Percentiles rank a stretch among this genome's conserved stretches.
phyloP scores from a whole-genome alignment of 1,284 basidiomycete species.

The Stereum hirsutum region DNA sequence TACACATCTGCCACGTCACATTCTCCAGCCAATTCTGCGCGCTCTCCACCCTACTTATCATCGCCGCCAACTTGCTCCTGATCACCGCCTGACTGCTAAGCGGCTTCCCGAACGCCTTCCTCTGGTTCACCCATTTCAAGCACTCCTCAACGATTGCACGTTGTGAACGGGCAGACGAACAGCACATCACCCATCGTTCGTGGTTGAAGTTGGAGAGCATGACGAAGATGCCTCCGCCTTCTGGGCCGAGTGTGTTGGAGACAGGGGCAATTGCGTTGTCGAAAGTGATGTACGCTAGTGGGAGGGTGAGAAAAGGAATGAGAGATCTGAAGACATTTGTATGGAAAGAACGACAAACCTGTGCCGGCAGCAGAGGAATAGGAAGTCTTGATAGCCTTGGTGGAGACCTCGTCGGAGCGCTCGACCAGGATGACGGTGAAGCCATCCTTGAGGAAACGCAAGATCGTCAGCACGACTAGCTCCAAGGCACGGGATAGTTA shows the following conservation, averaged over 20 bases:
- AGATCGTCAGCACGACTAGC: no score
- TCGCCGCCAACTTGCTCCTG: constrained; percentile 76
- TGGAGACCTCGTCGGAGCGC: constrained; percentile 71
- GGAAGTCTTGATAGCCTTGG: constrained; percentile 86
- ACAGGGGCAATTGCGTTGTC: constrained; percentile 86
- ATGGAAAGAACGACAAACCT: no score
- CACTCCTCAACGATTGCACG: constrained; percentile 72
- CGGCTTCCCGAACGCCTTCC: constrained; percentile 85
- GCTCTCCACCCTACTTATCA: constrained; percentile 87
- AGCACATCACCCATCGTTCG: constrained; percentile 81
- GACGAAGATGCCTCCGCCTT: constrained; percentile 81
- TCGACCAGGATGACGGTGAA: constrained; percentile 85
- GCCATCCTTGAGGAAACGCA: no score
- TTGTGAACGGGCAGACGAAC: constrained; percentile 62
- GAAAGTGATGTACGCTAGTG: constrained; percentile 89
- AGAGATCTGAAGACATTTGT: no score
- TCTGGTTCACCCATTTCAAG: constrained; percentile 77
- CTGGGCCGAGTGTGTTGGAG: constrained; percentile 79
- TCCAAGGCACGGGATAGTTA: no score
- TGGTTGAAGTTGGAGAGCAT: constrained; percentile 82
- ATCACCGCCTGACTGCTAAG: constrained; percentile 85
- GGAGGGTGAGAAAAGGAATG: no score
- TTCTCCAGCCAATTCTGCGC: constrained; percentile 87
- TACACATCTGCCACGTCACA: constrained; percentile 91
- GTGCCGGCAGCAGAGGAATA: constrained; percentile 85